Conservation (phyloP, 169 alveolate genomes). For the Plasmodium billcollinsi region DNA sequence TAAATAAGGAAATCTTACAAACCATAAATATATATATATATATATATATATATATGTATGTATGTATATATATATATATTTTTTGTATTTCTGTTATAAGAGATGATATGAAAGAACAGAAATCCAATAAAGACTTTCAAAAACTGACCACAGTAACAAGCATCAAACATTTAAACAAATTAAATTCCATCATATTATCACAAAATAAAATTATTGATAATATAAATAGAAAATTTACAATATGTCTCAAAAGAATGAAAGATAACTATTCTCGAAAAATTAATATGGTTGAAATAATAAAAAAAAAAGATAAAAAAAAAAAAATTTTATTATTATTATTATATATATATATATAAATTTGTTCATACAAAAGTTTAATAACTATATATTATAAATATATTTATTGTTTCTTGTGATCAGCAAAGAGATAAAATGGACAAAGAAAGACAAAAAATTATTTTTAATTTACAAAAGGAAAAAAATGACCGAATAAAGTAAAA, state of each 20-base stretch:
- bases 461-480: slow-evolving; percentile 50
- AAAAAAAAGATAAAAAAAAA: not conserved
- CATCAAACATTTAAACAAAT: slow-evolving; percentile 32
- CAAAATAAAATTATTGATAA: slow-evolving; percentile 54
- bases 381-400: no score
- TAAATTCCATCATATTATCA: slow-evolving; percentile 40
- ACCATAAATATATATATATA: not conserved
- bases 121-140: slow-evolving; percentile 25
- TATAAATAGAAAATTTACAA: slow-evolving; percentile 31
- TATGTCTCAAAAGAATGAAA: slow-evolving; percentile 14
- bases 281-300: slow-evolving; percentile 8
- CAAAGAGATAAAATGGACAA: slow-evolving; percentile 59
- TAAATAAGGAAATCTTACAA: no score
- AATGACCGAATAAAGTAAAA: slow-evolving; percentile 49
- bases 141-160: slow-evolving; percentile 31
- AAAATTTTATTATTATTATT: not conserved
- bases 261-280: slow-evolving; percentile 42
- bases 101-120: slow-evolving; percentile 27
- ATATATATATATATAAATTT: not conserved
- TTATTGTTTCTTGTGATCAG: slow-evolving; percentile 1
- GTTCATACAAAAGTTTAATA: no score
- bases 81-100: slow-evolving; percentile 13
- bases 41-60: not conserved
- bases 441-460: slow-evolving; percentile 57
- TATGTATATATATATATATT: not conserved